phyloP scores from a whole-genome alignment of 495 filamentous ascomycete species.

The Trichocladium uniseriatum region DNA sequence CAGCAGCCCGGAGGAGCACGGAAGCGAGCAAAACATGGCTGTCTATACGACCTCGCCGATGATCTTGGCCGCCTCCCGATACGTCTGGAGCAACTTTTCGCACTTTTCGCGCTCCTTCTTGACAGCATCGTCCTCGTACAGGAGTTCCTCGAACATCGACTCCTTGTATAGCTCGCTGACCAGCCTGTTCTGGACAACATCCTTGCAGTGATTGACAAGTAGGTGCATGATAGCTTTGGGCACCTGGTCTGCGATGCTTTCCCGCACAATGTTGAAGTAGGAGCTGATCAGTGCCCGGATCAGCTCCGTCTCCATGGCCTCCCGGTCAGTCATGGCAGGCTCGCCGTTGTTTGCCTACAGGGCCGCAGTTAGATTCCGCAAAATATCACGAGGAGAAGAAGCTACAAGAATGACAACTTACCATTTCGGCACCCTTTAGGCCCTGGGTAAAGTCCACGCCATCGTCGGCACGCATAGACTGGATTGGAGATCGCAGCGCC shows the following conservation, averaged over 20 bases:
- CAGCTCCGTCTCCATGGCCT: constrained; percentile 93
- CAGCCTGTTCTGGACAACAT: constrained; percentile 91
- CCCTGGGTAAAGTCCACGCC: constrained; percentile 24
- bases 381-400: background rate
- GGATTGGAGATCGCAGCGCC: constrained; percentile 33
- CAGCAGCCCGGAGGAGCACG: background rate
- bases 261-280: constrained; percentile 97
- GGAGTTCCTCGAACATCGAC: constrained; percentile 79
- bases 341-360: constrained; percentile 46
- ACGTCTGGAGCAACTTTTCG: constrained; percentile 85
- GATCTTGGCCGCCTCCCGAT: constrained; percentile 94
- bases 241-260: constrained; percentile 94
- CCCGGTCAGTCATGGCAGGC: constrained; percentile 84
- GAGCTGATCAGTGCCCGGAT: constrained; percentile 93
- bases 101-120: constrained; percentile 98
- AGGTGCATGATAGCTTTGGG: constrained; percentile 99
- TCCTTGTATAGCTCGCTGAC: constrained; percentile 95
- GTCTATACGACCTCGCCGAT: constrained; percentile 84
- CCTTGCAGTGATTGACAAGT: constrained; percentile 94
- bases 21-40: background rate
- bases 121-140: constrained; percentile 95
- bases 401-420: constrained; percentile 35
- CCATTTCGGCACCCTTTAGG: constrained; percentile 35
- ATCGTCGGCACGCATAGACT: constrained; percentile 26
- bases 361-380: constrained; percentile 20